Percentiles rank a stretch among this genome's conserved stretches.
Conservation (phyloP, 257 asterid genomes). For the Capsicum rhomboideum region DNA sequence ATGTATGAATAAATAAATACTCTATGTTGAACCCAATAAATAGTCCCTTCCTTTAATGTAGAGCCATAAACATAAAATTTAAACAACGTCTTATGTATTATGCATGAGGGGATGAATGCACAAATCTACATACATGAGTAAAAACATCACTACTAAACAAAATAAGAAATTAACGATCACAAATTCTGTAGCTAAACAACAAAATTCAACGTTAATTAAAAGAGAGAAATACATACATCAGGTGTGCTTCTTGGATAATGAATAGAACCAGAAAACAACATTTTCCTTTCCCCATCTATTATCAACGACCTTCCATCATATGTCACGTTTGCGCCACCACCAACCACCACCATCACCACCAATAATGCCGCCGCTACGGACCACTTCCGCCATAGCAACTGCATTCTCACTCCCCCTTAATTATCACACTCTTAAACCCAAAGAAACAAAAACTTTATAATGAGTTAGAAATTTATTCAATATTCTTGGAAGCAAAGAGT, state of each 20-base stretch:
- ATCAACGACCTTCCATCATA: slow-evolving; percentile 70
- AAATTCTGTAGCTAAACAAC: not conserved
- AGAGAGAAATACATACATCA: slow-evolving; percentile 36
- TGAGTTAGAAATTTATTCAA: not conserved
- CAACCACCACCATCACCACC: not conserved
- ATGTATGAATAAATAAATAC: not conserved
- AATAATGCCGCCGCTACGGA: not conserved
- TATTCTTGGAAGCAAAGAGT: not conserved
- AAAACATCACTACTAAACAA: too few species aligned
- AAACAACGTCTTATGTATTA: not conserved
- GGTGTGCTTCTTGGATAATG: slow-evolving; percentile 92
- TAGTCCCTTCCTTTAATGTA: too few species aligned
- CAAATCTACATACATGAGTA: too few species aligned
- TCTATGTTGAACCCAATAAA: not conserved
- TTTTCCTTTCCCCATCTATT: slow-evolving; percentile 51
- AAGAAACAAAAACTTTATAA: not conserved
- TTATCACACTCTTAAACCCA: not conserved
- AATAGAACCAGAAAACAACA: slow-evolving; percentile 78
- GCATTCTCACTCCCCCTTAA: not conserved
- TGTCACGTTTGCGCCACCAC: slow-evolving; percentile 34
- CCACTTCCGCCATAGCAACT: slow-evolving; percentile 15
- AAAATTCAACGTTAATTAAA: not conserved
- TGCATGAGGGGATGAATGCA: too few species aligned
- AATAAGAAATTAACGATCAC: too few species aligned
- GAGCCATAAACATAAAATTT: not conserved